Evolutionary conservation across 257 asterid genomes (phyloP), one percentile per base, ranked within the genome.

Genomic region (Mitragyna speciosa): DNA sequence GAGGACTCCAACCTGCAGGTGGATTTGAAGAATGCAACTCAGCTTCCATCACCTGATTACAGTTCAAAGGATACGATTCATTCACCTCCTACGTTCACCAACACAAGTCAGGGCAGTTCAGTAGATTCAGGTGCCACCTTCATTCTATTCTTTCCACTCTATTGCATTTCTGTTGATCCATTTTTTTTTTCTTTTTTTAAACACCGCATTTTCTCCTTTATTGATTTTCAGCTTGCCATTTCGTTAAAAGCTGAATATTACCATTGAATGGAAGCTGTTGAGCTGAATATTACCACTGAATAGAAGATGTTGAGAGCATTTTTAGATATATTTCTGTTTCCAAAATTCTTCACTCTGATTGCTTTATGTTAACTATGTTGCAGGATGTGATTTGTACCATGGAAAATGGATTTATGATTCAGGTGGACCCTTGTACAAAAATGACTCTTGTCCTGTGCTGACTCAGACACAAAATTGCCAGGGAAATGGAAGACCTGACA

Each of bases 401-500:
- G 99, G 99, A 48, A 90, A 87, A 85, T 95, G 99, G 99, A 80
- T 91, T 58, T 80, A 90, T 82, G 99, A 92, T 79, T 70, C 86
- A 61, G 36, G 84, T 8, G 97, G 97, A 78, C 94, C 98, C 45
- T 83, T 93, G 82, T 95, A 95, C 90, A 88, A 87, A 76, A 92
- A 91, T 74, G 82, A 91, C 83, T 88, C 99, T n/a, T 95, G 99
- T 39, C 98, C 98, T 22, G 88, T 93, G 73, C 82, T 93, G 80
- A 85, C 94, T 51, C 98, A 91, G 90, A 90, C 88, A 92, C 98
- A 95, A 82, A 96, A 96, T 85, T 96, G 99, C 83, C 98, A 87
- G 81, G 98, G 97, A 79, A 96, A 96, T 80, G 99, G 99, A 74
- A 91, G 99, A 82, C 97, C 98, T 19, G 99, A 96, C 83, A 90